Evolutionary conservation across 129 eudicot species (phyloP), one percentile per base, ranked within the genome.

Genomic region (Chrysanthemum seticuspe): DNA sequence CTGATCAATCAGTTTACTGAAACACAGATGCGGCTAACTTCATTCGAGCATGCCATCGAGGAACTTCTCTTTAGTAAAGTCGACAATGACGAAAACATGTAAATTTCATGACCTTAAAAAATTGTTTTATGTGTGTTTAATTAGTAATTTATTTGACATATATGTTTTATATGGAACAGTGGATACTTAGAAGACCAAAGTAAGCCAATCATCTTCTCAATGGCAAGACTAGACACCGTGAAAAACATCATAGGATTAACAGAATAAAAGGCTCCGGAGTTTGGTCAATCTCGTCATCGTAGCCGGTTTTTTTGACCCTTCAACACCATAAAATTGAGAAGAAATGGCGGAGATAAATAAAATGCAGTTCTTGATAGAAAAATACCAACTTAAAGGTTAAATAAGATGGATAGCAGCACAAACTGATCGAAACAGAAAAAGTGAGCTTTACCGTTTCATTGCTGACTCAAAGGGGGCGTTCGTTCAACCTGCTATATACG

Each of bases 391-490:
- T 19, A 19, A 19, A 19, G 21, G 21, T 19, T 19, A 19, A 19
- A 19, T 19, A 19, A 19, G 21, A 19, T 19, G 21, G 21, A 19
- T 19, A 19, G 21, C 21, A 19, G 21, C 21, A 19, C 21, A 19
- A 19, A 19, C 21, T 19, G 21, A 19, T 19, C 74, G 84, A 66
- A 70, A 82, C 72, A 77, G 97, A 31, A 95, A 95, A 78, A 85
- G 96, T 54, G 99, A 95, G 74, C 85, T 95, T 25, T 95, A 95
- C 76, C 89, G 99, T 0, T 68, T 53, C 68, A 95, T 95, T 77
- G 97, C 99, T 18, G 99, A 95, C 75, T 82, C 99, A 68, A 87
- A 81, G 77, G 99, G 99, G 23, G 96, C 96, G n/a, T 95, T 95
- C 23, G 96, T 95, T 13, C 99, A 95, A 77, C 99, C 99, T 19